Evolutionary conservation across 228 moss, liverwort and hornwort genomes (phyloP), one percentile per base, ranked within the genome.

Genomic region (Sphagnum fallax): DNA sequence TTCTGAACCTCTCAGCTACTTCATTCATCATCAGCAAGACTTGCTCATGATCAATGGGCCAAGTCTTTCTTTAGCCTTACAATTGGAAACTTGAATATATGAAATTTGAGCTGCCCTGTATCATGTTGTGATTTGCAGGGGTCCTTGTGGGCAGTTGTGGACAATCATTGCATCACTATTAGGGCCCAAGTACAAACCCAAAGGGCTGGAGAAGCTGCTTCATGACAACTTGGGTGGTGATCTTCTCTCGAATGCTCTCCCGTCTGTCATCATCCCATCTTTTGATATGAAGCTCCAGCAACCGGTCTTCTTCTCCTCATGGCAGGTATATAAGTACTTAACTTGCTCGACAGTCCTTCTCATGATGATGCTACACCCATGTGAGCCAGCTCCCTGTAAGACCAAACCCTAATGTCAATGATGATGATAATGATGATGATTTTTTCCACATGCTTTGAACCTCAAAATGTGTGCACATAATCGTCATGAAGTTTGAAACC

Each of bases 231-330:
- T 86, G 64, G 80, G 75, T 53, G 77, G 80, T 4, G 70, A 72
- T 50, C 67, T 12, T 18, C 65, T 86, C 65, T 59, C 67, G 65
- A 78, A 73, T 70, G 75, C 78, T 82, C 82, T 86, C 57, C 82
- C 86, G 6, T 79, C 76, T 47, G 86, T 82, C 53, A 82, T 86
- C 66, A 82, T 86, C 66, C 86, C 82, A 4, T 71, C 86, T n/a
- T 86, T 76, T 65, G 86, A 86, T 62, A 86, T 86, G n/a, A 86
- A 80, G 69, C 0, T 72, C 52, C 75, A 86, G 62, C 82, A 86
- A 72, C 82, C 86, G 57, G 75, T 86, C 52, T 86, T 86, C 66
- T 86, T 86, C 60, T 82, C 86, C 50, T 86, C 86, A 66, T 67
- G 73, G 51, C 80, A 76, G 82, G 86, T 80, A n/a, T 47, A 60